Evolutionary conservation across 371 early-diverging fungal species (phyloP), one percentile per base, ranked within the genome.

Genomic region (Zychaea mexicana): DNA sequence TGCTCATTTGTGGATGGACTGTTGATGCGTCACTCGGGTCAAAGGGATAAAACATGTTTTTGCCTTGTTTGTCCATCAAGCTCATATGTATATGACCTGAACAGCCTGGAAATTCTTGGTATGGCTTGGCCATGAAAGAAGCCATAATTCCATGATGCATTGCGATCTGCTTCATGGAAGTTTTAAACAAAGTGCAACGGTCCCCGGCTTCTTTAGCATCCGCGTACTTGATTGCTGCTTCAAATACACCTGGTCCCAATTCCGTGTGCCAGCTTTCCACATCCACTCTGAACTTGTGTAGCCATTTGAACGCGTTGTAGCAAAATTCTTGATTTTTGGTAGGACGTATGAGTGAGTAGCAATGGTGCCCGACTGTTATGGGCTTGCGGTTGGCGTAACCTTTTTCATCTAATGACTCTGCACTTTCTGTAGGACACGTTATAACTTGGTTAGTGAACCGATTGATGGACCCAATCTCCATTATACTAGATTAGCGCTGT

Each of bases 51-150:
- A 90, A 89, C 12, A 81, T 66, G 67, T 88, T 88, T 12, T 70
- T 64, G 2, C 83, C 85, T 3, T 82, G 61, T 8, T 61, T 62
- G 27, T 87, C 72, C 21, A 79, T 84, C 31, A 92, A 73, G 52
- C 88, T 88, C 62, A 95, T 85, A 72, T 95, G 95, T 38, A 91
- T 74, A 70, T 93, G 95, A 9, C 94, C 95, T 36, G 91, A 91
- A 64, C 93, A 93, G 1, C 95, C 95, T 0, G 94, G 92, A 30
- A 88, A 73, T 52, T 86, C 79, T 8, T 67, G 58, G 67, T 89
- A 85, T 2, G 95, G 95, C 60, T 95, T 95, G 17, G 94, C 93
- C 95, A 95, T 93, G 71, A 95, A 95, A 0, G 87, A 87, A 8
- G 93, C 81, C 78, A 90, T 87, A 53, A 93, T 74, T 2, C 88